Evolutionary conservation across 1,139 yeast genomes (phyloP), one percentile per base, ranked within the genome.

Genomic region (Saccharomyces pastorianus): DNA sequence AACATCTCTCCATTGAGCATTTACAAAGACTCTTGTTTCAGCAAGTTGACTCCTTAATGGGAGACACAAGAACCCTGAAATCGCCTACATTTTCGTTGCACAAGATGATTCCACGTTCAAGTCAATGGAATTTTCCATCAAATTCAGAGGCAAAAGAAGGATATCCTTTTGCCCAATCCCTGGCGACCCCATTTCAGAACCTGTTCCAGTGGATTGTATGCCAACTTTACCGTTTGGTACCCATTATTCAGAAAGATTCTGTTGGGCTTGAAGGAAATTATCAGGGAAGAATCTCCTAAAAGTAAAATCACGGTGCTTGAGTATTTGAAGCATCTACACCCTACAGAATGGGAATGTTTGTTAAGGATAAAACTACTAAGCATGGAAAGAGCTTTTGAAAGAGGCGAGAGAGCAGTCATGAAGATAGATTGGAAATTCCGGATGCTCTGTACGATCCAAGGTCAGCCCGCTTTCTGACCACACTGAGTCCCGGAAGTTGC

Each of bases 101-200:
- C 90, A 85, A 63, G 95, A 85, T 69, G 95, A 86, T 63, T 77
- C 80, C 73, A 58, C 85, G 58, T 85, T 83, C 64, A 87, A 83
- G 59, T 84, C 89, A 56, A 78, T 80, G 27, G 83, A 83, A 49
- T 80, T 68, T 73, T 54, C 74, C 74, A 0, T 72, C 80, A 52
- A 96, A 90, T 72, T 79, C 85, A 6, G 96, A 88, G 65, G 95
- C 95, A 0, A 85, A 64, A 73, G 96, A 61, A 75, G 96, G 53
- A 80, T 89, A 2, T 84, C 95, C 0, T 89, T 86, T 89, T 76
- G 96, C 96, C 0, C 96, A 88, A 65, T 87, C 96, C 0, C 69
- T 89, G 50, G 81, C 95, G 0, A 84, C 90, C 0, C 93, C 0
- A 76, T 89, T 48, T 85, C 88, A 0, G 91, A 84, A 56, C 86